A percentile compares a stretch with the other conserved stretches of the same genome.
phyloP scores from a whole-genome alignment of 1,284 basidiomycete species.

The Cryptococcus amylolentus region DNA sequence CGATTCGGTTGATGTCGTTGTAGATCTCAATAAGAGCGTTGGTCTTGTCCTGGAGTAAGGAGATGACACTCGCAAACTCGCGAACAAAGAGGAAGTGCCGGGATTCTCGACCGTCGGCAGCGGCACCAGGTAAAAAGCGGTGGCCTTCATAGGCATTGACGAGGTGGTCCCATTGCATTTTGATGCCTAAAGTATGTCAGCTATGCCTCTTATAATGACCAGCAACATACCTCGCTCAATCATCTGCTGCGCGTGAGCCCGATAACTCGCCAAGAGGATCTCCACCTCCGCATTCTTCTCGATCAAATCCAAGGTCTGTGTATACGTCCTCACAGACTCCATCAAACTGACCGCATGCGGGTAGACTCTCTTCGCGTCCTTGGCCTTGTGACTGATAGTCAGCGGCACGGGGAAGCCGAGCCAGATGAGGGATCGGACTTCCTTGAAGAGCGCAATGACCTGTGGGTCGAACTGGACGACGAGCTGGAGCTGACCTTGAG shows the following conservation, averaged over 20 bases:
- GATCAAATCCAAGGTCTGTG: constrained; percentile 86
- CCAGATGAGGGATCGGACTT: constrained; percentile 93
- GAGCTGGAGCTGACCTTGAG: constrained; percentile 73
- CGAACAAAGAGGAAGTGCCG: constrained; percentile 89
- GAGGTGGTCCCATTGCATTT: constrained; percentile 94
- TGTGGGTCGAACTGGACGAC: constrained; percentile 97
- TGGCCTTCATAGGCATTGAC: constrained; percentile 84
- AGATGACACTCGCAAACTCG: constrained; percentile 89
- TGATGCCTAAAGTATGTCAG: constrained; percentile 53
- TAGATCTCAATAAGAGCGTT: constrained; percentile 89
- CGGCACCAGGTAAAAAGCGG: constrained; percentile 62
- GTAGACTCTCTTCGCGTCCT: constrained; percentile 96
- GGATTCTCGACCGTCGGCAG: constrained; percentile 70
- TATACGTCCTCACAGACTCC: constrained; percentile 96
- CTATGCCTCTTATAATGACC: neutral
- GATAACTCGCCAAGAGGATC: constrained; percentile 86
- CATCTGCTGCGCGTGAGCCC: constrained; percentile 87
- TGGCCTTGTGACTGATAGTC: constrained; percentile 91
- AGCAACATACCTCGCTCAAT: constrained; percentile 65
- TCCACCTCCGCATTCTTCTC: constrained; percentile 85
- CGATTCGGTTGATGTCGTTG: constrained; percentile 73
- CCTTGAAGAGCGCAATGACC: constrained; percentile 97
- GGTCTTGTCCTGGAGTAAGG: constrained; percentile 88
- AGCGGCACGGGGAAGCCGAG: constrained; percentile 92
- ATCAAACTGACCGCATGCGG: constrained; percentile 97